These are phyloP conservation scores for Stenogyne calaminthoides DNA, from an alignment of 305 asterid genomes.

Conservation along the genomic window DNA sequence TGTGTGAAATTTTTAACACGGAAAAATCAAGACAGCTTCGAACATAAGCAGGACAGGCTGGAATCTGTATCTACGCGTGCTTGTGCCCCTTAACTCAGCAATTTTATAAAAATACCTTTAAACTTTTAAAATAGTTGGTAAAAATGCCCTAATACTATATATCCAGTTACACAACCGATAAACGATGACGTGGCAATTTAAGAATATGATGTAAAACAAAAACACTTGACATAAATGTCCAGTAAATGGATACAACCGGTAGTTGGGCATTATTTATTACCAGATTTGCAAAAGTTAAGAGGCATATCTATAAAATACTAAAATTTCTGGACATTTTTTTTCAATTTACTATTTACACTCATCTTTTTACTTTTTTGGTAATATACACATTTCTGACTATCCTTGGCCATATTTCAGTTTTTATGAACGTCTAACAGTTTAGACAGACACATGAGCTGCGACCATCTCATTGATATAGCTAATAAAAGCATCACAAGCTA, in stretches of 20 bases:
- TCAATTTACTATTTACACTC: neutral
- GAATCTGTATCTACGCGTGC: neutral
- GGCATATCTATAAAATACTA: neutral
- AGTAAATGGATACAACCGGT: neutral
- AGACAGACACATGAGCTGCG: neutral
- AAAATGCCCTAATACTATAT: neutral
- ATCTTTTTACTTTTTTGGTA: neutral
- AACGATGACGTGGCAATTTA: neutral
- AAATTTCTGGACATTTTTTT: neutral
- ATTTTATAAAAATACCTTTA: no score
- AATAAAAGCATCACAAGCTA: neutral
- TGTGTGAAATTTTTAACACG: no score
- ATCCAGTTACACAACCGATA: neutral
- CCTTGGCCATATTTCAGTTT: neutral
- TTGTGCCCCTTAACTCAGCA: neutral
- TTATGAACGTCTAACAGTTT: neutral
- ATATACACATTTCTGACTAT: neutral
- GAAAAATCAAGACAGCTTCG: neutral
- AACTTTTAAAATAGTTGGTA: neutral
- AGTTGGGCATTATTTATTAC: neutral
- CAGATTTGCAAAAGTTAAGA: neutral
- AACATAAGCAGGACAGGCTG: neutral
- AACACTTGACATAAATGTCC: neutral
- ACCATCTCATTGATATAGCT: neutral
- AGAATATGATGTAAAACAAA: neutral